Evolutionary conservation across 805 yeast species (phyloP).

Genomic region (Suhomyces sp.): DNA sequence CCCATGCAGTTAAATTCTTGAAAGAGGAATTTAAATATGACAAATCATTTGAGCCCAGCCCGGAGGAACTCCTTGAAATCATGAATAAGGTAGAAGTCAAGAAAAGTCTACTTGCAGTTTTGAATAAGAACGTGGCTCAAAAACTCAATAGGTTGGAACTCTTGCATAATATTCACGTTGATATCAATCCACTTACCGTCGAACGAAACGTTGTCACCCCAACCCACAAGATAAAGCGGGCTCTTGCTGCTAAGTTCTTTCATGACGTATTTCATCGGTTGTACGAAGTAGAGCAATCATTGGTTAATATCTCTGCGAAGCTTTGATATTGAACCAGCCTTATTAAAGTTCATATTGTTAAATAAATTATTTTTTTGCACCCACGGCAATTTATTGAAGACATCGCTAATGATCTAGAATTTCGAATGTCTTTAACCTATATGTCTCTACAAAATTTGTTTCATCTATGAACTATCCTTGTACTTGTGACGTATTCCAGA

Average conservation of each 20-base stretch:
- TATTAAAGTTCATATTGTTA: no score
- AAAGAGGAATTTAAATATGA: constrained; percentile 15
- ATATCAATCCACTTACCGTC: constrained; percentile 30
- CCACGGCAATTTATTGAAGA: no score
- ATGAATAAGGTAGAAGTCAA: constrained; percentile 24
- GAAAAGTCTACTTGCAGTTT: constrained; percentile 17
- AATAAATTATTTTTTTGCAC: no score
- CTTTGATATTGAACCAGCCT: no score
- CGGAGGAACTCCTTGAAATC: constrained; percentile 19
- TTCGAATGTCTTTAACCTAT: no score
- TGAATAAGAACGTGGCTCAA: constrained; percentile 24
- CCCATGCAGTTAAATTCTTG: constrained; percentile 21
- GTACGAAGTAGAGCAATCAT: constrained; percentile 13
- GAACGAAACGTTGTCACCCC: constrained; percentile 20
- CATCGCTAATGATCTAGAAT: no score
- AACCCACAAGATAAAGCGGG: constrained; percentile 16
- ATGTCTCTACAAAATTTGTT: no score
- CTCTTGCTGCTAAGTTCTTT: constrained; percentile 28
- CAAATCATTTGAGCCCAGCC: constrained; percentile 3
- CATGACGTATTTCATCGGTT: constrained; percentile 8
- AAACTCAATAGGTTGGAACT: constrained; percentile 32
- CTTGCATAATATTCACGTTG: constrained; percentile 29
- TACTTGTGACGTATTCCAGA: no score
- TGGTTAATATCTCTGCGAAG: no score
- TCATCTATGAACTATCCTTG: no score